Evolutionary conservation across 176 grass and related monocot genomes (phyloP).

Genomic region (Paspalum vaginatum): DNA sequence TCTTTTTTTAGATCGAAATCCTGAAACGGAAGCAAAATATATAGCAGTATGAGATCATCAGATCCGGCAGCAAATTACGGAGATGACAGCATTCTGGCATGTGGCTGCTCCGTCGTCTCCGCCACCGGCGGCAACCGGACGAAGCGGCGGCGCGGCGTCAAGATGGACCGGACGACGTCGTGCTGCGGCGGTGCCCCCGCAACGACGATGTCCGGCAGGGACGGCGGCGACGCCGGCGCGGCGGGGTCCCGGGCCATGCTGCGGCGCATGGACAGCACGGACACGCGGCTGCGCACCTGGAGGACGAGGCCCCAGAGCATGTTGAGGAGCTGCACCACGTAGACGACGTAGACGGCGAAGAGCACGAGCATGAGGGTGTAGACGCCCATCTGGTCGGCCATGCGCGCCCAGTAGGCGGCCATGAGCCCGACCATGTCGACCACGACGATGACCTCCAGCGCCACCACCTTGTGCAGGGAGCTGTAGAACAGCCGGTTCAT

Average conservation of each 20-base stretch:
- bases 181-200: neutral
- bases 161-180: neutral
- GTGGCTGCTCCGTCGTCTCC: no score
- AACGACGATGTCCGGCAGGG: neutral
- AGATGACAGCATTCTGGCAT: no score
- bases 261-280: no score
- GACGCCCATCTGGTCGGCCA: neutral
- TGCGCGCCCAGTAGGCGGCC: slow-evolving; percentile 11
- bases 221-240: neutral
- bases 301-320: neutral
- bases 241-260: no score
- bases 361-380: neutral
- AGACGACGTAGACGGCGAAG: neutral
- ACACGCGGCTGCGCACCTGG: neutral
- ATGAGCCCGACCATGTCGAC: slow-evolving; percentile 15
- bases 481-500: neutral
- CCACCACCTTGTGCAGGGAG: neutral
- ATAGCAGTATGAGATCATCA: no score
- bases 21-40: no score
- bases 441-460: slow-evolving; percentile 1
- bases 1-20: no score
- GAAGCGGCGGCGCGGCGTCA: no score
- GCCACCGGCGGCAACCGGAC: no score
- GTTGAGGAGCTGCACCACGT: neutral
- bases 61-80: no score